Conservation (phyloP, 1,284 basidiomycete species). For the Porogramme epimiltina region DNA sequence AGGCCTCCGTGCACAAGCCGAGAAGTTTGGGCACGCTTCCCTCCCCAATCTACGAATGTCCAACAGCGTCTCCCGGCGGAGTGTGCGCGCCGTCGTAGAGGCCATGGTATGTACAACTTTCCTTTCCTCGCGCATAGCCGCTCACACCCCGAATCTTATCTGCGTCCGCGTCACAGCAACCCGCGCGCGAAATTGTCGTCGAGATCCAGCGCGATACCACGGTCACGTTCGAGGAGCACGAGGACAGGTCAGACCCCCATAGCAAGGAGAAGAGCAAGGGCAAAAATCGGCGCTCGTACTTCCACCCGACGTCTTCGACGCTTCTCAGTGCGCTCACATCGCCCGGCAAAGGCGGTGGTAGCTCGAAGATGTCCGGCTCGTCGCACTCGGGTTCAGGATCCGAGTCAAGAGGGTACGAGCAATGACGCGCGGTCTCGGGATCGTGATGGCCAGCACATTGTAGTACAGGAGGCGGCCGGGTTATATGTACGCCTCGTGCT, state of each 20-base stretch:
- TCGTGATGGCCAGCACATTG: no score
- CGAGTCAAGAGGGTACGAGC: no score
- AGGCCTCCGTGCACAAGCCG: constrained; percentile 4
- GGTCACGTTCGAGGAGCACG: constrained; percentile 11
- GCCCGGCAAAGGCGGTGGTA: no score
- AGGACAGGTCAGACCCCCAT: not conserved
- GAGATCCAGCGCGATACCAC: constrained; percentile 15
- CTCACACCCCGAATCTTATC: not conserved
- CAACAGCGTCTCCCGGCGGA: not conserved
- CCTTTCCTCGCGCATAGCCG: not conserved
- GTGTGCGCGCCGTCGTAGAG: not conserved
- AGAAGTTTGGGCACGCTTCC: not conserved
- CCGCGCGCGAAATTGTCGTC: constrained; percentile 9
- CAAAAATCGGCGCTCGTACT: no score
- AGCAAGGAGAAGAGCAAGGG: not conserved
- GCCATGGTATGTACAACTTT: not conserved
- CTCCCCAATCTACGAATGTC: constrained; percentile 1
- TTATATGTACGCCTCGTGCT: no score
- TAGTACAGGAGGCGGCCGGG: no score
- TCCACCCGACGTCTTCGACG: no score
- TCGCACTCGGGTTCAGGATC: no score
- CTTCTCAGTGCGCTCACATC: no score
- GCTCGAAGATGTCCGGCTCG: no score
- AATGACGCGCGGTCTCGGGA: no score
- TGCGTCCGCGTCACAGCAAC: not conserved